phyloP scores from a whole-genome alignment of 768 basidiomycete species.

The Tylopilus cervinicoccineus region DNA sequence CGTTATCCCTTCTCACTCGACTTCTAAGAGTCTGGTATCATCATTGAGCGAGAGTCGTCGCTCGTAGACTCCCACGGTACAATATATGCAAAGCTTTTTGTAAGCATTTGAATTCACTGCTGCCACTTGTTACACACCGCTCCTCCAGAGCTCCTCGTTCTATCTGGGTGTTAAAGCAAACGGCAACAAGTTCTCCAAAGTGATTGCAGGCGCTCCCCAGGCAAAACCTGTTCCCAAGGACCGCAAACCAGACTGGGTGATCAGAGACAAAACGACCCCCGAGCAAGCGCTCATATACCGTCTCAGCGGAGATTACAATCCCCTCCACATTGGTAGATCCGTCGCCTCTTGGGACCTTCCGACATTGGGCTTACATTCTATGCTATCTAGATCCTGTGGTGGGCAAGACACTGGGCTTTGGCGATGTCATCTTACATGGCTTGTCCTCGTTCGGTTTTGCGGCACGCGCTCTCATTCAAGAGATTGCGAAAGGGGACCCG shows the following conservation, averaged over 20 bases:
- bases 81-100: slow-evolving; percentile 60
- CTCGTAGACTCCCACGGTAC: slow-evolving; percentile 62
- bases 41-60: slow-evolving; percentile 58
- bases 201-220: slow-evolving; percentile 55
- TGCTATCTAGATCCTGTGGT: slow-evolving; percentile 57
- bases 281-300: slow-evolving; percentile 72
- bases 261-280: slow-evolving; percentile 57
- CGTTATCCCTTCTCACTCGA: background rate
- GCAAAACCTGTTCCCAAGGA: slow-evolving; percentile 59
- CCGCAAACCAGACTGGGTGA: slow-evolving; percentile 56
- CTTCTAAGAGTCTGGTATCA: slow-evolving; percentile 64
- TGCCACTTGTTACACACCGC: background rate
- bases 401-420: slow-evolving; percentile 73
- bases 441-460: slow-evolving; percentile 79
- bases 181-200: slow-evolving; percentile 58
- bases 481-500: slow-evolving; percentile 58
- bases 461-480: slow-evolving; percentile 68
- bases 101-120: slow-evolving; percentile 23
- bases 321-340: slow-evolving; percentile 62
- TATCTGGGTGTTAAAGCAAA: slow-evolving; percentile 64
- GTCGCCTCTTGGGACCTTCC: background rate
- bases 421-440: slow-evolving; percentile 83
- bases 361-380: background rate
- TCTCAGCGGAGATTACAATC: slow-evolving; percentile 76
- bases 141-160: slow-evolving; percentile 56